phyloP scores from a whole-genome alignment of 305 asterid genomes.

The Fraxinus paxiana region DNA sequence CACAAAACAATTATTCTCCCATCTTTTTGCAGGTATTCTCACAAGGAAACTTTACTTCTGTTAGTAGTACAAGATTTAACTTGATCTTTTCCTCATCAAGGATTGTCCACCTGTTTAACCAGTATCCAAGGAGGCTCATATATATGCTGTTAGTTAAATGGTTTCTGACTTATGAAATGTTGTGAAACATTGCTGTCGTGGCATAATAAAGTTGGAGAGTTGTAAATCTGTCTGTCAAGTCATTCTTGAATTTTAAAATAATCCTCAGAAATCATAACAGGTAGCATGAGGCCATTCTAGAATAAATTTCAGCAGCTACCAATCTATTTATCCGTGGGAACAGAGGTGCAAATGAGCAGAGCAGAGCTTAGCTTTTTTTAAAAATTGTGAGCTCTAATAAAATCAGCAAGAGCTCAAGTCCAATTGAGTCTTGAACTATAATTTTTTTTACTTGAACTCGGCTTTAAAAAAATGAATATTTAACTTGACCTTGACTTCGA shows the following conservation, averaged over 20 bases:
- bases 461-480: background rate
- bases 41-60: background rate
- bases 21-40: conserved; percentile 82
- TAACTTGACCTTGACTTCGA: background rate
- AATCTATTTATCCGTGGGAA: background rate
- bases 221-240: background rate
- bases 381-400: background rate
- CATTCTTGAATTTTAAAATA: background rate
- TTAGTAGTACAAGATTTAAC: background rate
- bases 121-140: conserved; percentile 5
- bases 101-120: background rate
- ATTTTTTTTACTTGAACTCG: background rate
- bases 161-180: background rate
- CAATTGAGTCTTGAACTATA: background rate
- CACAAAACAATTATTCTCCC: conserved; percentile 81
- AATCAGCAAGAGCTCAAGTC: background rate
- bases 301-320: background rate
- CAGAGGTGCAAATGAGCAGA: background rate
- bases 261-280: background rate
- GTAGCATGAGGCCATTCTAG: background rate
- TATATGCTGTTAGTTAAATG: background rate
- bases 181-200: background rate
- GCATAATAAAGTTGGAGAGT: background rate
- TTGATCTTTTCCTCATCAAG: conserved; percentile 1
- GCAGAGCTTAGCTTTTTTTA: background rate